phyloP scores from a whole-genome alignment of 2,329 filamentous ascomycete genomes.

The Ascomycota sp. region DNA sequence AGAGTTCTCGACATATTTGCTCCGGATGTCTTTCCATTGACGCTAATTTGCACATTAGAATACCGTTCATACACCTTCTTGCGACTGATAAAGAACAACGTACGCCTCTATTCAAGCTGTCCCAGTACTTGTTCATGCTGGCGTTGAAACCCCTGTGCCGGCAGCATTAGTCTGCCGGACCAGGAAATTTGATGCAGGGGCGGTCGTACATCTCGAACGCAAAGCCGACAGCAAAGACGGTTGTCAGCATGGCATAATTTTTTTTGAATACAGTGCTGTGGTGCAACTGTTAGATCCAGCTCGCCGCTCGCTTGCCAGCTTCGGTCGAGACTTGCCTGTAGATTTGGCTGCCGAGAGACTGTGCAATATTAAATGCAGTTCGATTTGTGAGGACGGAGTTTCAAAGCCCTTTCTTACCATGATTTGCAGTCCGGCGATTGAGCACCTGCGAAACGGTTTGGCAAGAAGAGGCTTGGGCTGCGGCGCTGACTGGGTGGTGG shows the following conservation, averaged over 20 bases:
- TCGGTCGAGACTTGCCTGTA: slow-evolving; percentile 16
- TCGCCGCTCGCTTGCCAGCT: slow-evolving; percentile 4
- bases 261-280: slow-evolving; percentile 59
- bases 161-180: not conserved
- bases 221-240: slow-evolving; percentile 74
- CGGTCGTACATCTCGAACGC: slow-evolving; percentile 70
- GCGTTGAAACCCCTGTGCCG: slow-evolving; percentile 55
- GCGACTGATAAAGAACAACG: slow-evolving; percentile 30
- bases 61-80: slow-evolving; percentile 59
- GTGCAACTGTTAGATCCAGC: slow-evolving; percentile 7
- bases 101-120: slow-evolving; percentile 79
- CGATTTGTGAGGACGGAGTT: slow-evolving; percentile 1
- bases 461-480: slow-evolving; percentile 6
- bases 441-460: slow-evolving; percentile 7
- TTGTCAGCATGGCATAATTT: slow-evolving; percentile 71
- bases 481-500: slow-evolving; percentile 8
- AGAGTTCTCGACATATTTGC: slow-evolving; percentile 53
- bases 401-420: slow-evolving; percentile 12
- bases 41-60: slow-evolving; percentile 33
- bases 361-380: slow-evolving; percentile 14
- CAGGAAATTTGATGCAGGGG: not conserved
- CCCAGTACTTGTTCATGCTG: slow-evolving; percentile 68
- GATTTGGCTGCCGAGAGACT: slow-evolving; percentile 16
- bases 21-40: slow-evolving; percentile 99
- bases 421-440: slow-evolving; percentile 11